These are phyloP conservation scores for Lecanosticta acicola DNA, from an alignment of 2,329 filamentous ascomycete species.

Conservation along the genomic window DNA sequence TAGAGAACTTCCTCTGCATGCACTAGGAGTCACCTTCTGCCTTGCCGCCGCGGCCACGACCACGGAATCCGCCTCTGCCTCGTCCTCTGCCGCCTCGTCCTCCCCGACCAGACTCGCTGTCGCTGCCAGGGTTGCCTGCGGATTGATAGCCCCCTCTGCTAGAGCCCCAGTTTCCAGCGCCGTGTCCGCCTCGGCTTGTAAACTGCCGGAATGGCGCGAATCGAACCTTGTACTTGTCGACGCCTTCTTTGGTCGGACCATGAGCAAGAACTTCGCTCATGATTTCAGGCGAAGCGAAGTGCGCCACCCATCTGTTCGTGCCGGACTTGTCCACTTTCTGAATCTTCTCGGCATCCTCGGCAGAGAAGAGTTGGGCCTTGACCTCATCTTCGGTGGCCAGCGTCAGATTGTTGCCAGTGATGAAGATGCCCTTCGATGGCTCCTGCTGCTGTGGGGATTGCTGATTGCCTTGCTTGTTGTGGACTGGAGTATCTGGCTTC, in stretches of 20 bases:
- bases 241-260: conserved; percentile 60
- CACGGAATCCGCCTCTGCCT: conserved; percentile 47
- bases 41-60: conserved; percentile 46
- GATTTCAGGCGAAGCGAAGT: conserved; percentile 74
- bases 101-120: conserved; percentile 64
- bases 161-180: conserved; percentile 58
- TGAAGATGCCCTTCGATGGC: conserved; percentile 72
- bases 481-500: conserved; percentile 48
- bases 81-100: conserved; percentile 41
- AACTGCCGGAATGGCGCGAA: conserved; percentile 59
- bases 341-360: conserved; percentile 80
- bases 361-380: conserved; percentile 66
- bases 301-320: conserved; percentile 75
- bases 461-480: conserved; percentile 28
- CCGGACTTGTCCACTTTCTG: conserved; percentile 63
- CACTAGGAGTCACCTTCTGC: conserved; percentile 29
- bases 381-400: conserved; percentile 78
- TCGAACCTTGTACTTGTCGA: conserved; percentile 58
- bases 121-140: conserved; percentile 45
- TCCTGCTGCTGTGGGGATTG: conserved; percentile 29
- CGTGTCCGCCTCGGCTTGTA: conserved; percentile 42
- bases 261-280: conserved; percentile 72
- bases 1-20: neutral
- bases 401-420: conserved; percentile 49
- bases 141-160: conserved; percentile 48